These are phyloP conservation scores for Yamagishiella unicocca DNA, from an alignment of 139 green algal species.

Conservation along the genomic window DNA sequence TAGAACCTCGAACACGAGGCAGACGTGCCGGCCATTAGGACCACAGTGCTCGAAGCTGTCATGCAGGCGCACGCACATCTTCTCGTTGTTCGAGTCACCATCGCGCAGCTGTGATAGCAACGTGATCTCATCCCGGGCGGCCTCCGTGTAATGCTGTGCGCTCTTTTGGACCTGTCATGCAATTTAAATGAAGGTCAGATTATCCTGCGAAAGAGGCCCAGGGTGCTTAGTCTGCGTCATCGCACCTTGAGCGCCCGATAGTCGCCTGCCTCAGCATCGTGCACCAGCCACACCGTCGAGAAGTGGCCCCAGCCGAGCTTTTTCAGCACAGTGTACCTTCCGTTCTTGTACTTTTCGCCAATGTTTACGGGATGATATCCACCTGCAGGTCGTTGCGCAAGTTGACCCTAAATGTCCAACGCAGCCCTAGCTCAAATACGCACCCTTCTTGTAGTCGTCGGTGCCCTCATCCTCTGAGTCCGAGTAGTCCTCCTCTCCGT, in stretches of 20 bases:
- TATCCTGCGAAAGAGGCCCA: background rate
- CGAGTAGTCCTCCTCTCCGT: slow-evolving; percentile 73
- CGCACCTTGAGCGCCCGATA: slow-evolving; percentile 68
- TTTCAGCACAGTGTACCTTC: slow-evolving; percentile 90
- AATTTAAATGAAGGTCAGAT: background rate
- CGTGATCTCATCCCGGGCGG: slow-evolving; percentile 95
- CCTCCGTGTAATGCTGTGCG: slow-evolving; percentile 96
- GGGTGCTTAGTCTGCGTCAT: background rate
- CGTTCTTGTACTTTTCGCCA: slow-evolving; percentile 91
- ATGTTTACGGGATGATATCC: slow-evolving; percentile 95
- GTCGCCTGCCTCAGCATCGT: slow-evolving; percentile 66
- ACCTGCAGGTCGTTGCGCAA: slow-evolving; percentile 66
- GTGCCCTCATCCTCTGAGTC: slow-evolving; percentile 60
- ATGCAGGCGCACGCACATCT: slow-evolving; percentile 82
- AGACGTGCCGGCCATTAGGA: slow-evolving; percentile 95
- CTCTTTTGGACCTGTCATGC: slow-evolving; percentile 93
- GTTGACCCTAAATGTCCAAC: background rate
- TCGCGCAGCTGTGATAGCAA: slow-evolving; percentile 87
- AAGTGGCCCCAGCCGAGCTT: slow-evolving; percentile 99
- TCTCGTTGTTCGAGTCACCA: slow-evolving; percentile 70
- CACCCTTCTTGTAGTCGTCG: slow-evolving; percentile 65
- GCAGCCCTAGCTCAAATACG: background rate
- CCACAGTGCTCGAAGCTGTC: slow-evolving; percentile 96
- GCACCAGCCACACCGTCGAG: slow-evolving; percentile 97
- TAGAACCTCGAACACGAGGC: slow-evolving; percentile 97